These are phyloP conservation scores for Yamadazyma buinensis DNA, from an alignment of 1,139 yeast species.

Conservation along the genomic window DNA sequence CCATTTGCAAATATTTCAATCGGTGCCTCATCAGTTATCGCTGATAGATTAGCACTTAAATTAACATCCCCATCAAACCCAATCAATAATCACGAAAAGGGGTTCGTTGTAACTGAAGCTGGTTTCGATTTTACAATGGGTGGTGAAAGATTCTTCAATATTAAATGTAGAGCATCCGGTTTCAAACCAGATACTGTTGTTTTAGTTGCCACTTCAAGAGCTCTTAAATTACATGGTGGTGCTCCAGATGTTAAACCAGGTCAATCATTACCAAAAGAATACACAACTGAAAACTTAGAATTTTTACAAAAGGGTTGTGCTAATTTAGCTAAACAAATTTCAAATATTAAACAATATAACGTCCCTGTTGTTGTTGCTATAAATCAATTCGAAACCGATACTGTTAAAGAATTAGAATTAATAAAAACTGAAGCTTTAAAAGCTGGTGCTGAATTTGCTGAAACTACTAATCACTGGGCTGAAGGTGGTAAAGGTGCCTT, in stretches of 20 bases:
- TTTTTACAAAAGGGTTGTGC: constrained; percentile 63
- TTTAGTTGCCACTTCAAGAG: constrained; percentile 76
- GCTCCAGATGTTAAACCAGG: constrained; percentile 85
- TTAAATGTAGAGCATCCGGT: constrained; percentile 76
- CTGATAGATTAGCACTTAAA: constrained; percentile 71
- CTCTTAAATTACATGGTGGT: constrained; percentile 78
- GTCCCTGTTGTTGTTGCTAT: constrained; percentile 80
- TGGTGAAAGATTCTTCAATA: constrained; percentile 79
- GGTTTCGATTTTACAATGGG: constrained; percentile 90
- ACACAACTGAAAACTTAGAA: constrained; percentile 63
- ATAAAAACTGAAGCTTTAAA: constrained; percentile 60
- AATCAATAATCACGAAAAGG: constrained; percentile 41
- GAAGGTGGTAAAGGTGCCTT: constrained; percentile 77
- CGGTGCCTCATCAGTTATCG: constrained; percentile 80
- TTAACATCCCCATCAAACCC: constrained; percentile 50
- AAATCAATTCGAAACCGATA: constrained; percentile 69
- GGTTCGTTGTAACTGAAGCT: constrained; percentile 80
- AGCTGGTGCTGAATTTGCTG: constrained; percentile 77
- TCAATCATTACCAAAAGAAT: constrained; percentile 65
- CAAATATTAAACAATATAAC: constrained; percentile 66
- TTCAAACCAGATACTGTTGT: constrained; percentile 70
- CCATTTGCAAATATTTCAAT: constrained; percentile 85
- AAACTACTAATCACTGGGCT: constrained; percentile 76
- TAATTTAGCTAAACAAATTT: constrained; percentile 71
- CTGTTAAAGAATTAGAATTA: constrained; percentile 61